phyloP scores from a whole-genome alignment of 257 asterid genomes.

The Solanum verrucosum region DNA sequence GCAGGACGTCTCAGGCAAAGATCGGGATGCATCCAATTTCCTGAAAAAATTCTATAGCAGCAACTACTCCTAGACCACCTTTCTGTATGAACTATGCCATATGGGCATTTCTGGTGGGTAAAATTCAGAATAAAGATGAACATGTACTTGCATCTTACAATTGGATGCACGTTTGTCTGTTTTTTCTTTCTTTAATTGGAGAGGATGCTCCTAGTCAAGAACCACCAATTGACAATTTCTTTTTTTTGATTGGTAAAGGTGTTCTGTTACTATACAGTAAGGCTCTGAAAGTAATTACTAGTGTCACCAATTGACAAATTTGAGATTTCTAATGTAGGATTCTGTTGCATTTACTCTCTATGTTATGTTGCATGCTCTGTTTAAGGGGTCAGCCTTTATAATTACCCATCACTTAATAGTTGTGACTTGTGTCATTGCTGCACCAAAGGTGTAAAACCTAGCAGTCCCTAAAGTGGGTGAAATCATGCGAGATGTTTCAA shows the following conservation, averaged over 20 bases:
- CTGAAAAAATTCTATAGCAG: constrained; percentile 61
- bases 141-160: not conserved
- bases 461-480: not conserved
- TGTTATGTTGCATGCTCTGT: not conserved
- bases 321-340: not conserved
- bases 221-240: not conserved
- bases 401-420: not conserved
- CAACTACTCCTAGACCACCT: constrained; percentile 39
- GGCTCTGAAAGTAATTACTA: not conserved
- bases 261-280: not conserved
- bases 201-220: not conserved
- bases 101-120: not conserved
- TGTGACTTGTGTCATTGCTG: not conserved
- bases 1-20: constrained; percentile 40
- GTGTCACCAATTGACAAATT: not conserved
- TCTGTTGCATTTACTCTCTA: not conserved
- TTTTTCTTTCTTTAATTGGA: not conserved
- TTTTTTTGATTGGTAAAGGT: not conserved
- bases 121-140: not conserved
- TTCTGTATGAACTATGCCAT: not conserved
- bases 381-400: not conserved
- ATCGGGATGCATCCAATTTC: constrained; percentile 46
- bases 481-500: not conserved
- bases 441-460: not conserved
- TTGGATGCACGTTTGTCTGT: not conserved